These are phyloP conservation scores for Plasmodium ovale DNA, from an alignment of 169 alveolate species.

Conservation along the genomic window DNA sequence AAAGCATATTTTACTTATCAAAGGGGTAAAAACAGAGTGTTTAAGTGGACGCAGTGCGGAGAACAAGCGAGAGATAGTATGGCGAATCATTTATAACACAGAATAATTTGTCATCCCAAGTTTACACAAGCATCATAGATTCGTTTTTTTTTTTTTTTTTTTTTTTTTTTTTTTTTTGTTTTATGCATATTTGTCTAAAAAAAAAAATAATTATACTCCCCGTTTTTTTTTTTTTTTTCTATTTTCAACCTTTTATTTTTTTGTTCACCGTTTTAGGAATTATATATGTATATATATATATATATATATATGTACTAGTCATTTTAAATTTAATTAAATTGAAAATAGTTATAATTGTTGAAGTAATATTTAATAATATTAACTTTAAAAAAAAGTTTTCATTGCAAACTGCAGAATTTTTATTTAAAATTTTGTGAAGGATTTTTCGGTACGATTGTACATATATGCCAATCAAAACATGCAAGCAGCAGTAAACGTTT, in stretches of 20 bases:
- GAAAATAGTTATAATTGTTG: not conserved
- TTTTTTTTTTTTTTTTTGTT: conserved; percentile 19
- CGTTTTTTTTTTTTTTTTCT: conserved; percentile 8
- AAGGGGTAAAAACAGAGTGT: too few species aligned
- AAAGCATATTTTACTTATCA: conserved; percentile 10
- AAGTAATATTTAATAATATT: not conserved
- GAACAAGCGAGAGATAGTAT: not conserved
- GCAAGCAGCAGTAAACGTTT: too few species aligned
- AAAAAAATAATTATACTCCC: not conserved
- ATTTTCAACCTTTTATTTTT: conserved; percentile 14
- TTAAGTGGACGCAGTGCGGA: not conserved
- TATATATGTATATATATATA: too few species aligned
- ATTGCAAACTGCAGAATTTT: not conserved
- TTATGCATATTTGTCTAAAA: conserved; percentile 1
- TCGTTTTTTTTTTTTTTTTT: not conserved
- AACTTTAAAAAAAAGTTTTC: not conserved
- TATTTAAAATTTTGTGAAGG: too few species aligned
- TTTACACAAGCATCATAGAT: too few species aligned
- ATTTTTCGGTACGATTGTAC: not conserved
- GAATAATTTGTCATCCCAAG: too few species aligned
- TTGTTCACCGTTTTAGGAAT: not conserved
- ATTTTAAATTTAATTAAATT: not conserved
- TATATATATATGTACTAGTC: not conserved
- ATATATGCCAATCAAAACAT: not conserved
- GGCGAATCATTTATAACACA: too few species aligned